phyloP scores from a whole-genome alignment of 2,329 filamentous ascomycete species.

The Paecilomyces sp. region DNA sequence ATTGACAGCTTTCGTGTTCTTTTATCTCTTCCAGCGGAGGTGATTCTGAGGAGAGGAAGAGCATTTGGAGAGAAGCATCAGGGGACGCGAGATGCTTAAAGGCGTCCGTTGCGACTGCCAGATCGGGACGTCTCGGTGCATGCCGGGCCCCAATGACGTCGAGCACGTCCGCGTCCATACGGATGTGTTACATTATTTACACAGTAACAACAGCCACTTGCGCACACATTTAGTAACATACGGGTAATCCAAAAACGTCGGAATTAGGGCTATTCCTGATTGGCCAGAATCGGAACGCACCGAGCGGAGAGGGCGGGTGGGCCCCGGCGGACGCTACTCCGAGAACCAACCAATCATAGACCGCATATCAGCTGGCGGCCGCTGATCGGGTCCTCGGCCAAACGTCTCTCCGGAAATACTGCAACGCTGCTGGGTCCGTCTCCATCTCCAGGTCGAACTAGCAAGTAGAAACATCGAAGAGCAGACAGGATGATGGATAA shows the following conservation, averaged over 20 bases:
- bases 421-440: too few relatives aligned
- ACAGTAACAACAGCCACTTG: too few relatives aligned
- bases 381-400: not conserved
- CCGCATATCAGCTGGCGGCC: not conserved
- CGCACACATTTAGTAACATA: too few relatives aligned
- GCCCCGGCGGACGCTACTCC: not conserved
- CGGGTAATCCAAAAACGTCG: not conserved
- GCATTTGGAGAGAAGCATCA: too few relatives aligned
- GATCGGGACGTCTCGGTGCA: slow-evolving; percentile 1
- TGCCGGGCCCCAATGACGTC: slow-evolving; percentile 23
- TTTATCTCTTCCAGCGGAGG: not conserved
- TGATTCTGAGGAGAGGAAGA: too few relatives aligned
- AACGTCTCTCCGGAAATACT: too few relatives aligned
- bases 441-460: too few relatives aligned
- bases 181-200: too few relatives aligned
- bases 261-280: not conserved
- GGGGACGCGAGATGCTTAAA: not conserved
- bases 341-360: not conserved
- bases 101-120: not conserved
- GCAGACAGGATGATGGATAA: not conserved
- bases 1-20: not conserved
- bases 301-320: not conserved
- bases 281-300: not conserved
- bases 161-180: not conserved
- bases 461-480: not conserved